Percentiles rank a stretch among this genome's conserved stretches.
phyloP scores from a whole-genome alignment of 1,284 basidiomycete species.

The Trametes sp. region DNA sequence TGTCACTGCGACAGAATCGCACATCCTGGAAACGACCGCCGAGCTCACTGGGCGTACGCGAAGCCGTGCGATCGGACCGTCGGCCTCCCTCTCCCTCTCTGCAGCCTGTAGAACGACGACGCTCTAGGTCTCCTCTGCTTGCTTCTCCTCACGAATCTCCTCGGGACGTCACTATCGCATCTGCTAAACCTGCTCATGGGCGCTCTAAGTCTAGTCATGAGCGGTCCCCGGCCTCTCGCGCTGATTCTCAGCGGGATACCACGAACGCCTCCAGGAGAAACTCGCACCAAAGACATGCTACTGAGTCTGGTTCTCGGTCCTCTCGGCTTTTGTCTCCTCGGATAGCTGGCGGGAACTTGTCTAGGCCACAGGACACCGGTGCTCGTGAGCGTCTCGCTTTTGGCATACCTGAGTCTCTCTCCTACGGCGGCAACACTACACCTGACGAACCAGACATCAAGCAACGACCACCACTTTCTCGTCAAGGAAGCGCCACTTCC shows the following conservation, averaged over 20 bases:
- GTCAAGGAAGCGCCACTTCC: conserved; percentile 38
- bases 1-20: conserved; percentile 15
- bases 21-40: conserved; percentile 19
- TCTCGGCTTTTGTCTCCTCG: conserved; percentile 13
- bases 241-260: not conserved
- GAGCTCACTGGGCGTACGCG: conserved; percentile 2
- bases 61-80: not conserved
- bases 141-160: not conserved
- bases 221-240: not conserved
- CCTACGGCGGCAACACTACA: conserved; percentile 35
- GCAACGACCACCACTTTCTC: conserved; percentile 49
- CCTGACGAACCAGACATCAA: conserved; percentile 49
- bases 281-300: conserved; percentile 12
- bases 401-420: conserved; percentile 45
- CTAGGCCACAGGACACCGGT: conserved; percentile 12
- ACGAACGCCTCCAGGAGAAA: not conserved
- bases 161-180: not conserved
- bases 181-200: not conserved
- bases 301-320: conserved; percentile 7
- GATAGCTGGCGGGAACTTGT: not conserved
- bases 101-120: not conserved
- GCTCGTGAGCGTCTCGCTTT: conserved; percentile 39
- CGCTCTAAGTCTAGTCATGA: conserved; percentile 8
- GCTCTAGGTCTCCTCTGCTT: conserved; percentile 1
- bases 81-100: not conserved